Evolutionary conservation across 2,329 filamentous ascomycete species (phyloP).

Genomic region (Lasiodiplodia citricola): DNA sequence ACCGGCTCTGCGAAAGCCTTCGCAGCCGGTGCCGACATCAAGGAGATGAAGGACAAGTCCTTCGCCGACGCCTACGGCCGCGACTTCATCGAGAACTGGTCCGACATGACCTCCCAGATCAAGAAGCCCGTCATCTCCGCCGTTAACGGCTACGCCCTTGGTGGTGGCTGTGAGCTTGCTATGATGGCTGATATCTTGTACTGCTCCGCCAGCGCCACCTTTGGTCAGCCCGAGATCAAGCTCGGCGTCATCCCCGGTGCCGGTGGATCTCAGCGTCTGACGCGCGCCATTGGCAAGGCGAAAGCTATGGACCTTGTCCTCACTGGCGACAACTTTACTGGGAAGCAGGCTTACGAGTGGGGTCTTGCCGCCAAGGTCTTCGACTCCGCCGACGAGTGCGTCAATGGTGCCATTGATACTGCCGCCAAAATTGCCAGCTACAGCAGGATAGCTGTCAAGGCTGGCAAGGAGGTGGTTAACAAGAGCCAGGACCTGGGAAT

Average conservation of each 20-base stretch:
- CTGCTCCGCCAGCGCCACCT: conserved; percentile 82
- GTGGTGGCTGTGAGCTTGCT: conserved; percentile 93
- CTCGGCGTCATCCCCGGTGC: conserved; percentile 90
- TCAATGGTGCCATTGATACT: conserved; percentile 79
- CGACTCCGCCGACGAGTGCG: conserved; percentile 77
- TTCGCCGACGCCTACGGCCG: conserved; percentile 86
- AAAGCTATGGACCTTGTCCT: conserved; percentile 55
- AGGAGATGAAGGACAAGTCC: conserved; percentile 94
- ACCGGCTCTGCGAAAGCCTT: conserved; percentile 88
- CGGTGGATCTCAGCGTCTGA: conserved; percentile 88
- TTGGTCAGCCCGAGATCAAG: conserved; percentile 97
- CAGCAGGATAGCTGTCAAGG: conserved; percentile 84
- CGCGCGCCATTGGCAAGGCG: conserved; percentile 62
- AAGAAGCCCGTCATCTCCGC: conserved; percentile 95
- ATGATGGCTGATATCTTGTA: conserved; percentile 98
- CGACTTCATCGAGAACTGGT: conserved; percentile 97
- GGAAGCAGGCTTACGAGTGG: conserved; percentile 85
- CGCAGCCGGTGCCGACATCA: conserved; percentile 92
- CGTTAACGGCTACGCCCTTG: conserved; percentile 91
- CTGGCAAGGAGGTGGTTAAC: conserved; percentile 97
- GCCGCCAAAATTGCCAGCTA: conserved; percentile 89
- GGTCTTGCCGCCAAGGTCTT: conserved; percentile 86
- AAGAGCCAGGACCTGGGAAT: conserved; percentile 94
- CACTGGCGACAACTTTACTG: conserved; percentile 71
- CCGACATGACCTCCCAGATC: conserved; percentile 77